Evolutionary conservation across 805 yeast genomes (phyloP), one percentile per base, ranked within the genome.

Genomic region (Kodamaea lidongshanica): DNA sequence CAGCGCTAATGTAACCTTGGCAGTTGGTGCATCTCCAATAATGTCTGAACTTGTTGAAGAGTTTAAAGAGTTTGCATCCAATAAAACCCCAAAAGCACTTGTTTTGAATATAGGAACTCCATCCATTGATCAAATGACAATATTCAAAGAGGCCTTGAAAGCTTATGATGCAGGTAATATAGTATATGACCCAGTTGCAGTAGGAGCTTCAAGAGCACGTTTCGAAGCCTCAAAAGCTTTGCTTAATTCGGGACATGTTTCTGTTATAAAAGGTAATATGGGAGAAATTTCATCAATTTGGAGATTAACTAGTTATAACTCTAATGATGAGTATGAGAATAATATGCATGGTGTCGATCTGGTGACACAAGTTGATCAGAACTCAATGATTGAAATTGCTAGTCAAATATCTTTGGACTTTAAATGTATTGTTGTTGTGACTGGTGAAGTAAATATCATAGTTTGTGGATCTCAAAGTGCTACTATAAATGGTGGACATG

Each of bases 141-240:
- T 67, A 33, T 71, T 72, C 38, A 41, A 61, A 13, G 43, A 47
- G 3, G 94, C 89, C 0, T 52, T 80, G 12, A 47, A 49, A 7
- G 71, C 68, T 0, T 85, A 87, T 50, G 80, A 79, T 46, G 71
- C 72, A 3, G 63, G 67, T 25, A 88, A 84, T 3, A 69, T 87
- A 18, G 73, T 87, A 0, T 78, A 81, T 42, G 96, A 87, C 52
- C 96, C 96, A 1, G 95, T 87, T n/a, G 96, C 87, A 1, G 85
- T 79, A 22, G 95, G 95, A 16, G 95, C 96, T 0, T 68, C 95
- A 0, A 34, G 46, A 3, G 67, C 72, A 4, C 65, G 96, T 35
- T 58, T 60, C 22, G 45, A 54, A 3, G 60, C 75, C 11, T 70
- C 77, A 30, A 50, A 60, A 16, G 48, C 50, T 1, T 43, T 86